Base-by-base conservation (phyloP, 2,329 filamentous ascomycete genomes). In the Ceratocystis papillata region DNA sequence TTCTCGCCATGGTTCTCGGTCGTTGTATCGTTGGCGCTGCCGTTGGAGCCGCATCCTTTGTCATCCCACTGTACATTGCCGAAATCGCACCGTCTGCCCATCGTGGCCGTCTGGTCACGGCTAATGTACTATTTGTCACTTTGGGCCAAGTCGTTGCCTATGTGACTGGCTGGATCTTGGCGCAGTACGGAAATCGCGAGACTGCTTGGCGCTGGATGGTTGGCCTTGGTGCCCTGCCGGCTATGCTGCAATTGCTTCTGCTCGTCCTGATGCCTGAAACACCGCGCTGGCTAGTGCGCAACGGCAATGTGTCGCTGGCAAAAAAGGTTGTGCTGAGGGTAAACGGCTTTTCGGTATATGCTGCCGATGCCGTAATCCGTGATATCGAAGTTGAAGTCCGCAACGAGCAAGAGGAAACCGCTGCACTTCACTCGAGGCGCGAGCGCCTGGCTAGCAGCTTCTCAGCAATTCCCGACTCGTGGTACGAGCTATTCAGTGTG, bases 121-220 rank as follows among this genome's bases (percentile, higher is more conserved):
- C 94, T 66, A 87, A 90, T 67, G 85, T 87, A 30, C 77, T 96
- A 25, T 91, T 95, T 70, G 87, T 96, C 66, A 96, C 92, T 0
- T 79, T 89, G 10, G 93, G 93, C 0, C 92, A 96, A 76, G 89
- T 96, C 1, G 83, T 95, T 22, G 92, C 93, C 1, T 96, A 96
- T 74, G 73, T 95, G 1, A 77, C 91, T 5, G 93, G 93, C 1
- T 96, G 89, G 87, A 74, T 80, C 0, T 87, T 96, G 60, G 81
- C 84, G 5, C 80, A 82, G 66, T 78, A 79, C 67, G 82, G 78
- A 0, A 74, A 77, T 67, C 70, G 73, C 25, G 73, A 72, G 45
- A 82, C 80, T 12, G 90, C 88, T 1, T 97, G 93, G 92, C 80
- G 90, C 62, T 95, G 89, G 86, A 92, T 96, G 83, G 91, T 96